phyloP scores from a whole-genome alignment of 768 basidiomycete species.

The Rhizopogon sp. region DNA sequence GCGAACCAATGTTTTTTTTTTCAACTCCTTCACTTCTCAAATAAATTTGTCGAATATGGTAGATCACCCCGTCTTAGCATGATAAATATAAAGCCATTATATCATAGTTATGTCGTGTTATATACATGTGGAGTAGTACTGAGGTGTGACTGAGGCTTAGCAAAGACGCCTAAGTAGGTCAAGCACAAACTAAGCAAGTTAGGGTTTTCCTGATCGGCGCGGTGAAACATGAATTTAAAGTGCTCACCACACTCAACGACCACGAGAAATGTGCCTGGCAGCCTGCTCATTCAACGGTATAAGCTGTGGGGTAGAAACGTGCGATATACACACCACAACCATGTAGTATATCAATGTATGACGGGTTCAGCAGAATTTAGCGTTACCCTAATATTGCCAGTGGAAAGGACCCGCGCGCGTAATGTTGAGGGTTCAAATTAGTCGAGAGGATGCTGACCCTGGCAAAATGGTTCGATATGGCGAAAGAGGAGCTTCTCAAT shows the following conservation, averaged over 20 bases:
- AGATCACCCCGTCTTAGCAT: too few relatives aligned
- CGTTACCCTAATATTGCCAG: too few relatives aligned
- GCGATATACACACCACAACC: slow-evolving; percentile 29
- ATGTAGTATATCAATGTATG: slow-evolving; percentile 41
- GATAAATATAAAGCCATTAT: too few relatives aligned
- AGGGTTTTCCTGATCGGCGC: neutral
- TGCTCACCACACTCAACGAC: neutral
- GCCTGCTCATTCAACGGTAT: neutral
- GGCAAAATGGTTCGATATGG: slow-evolving; percentile 70
- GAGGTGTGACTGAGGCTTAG: too few relatives aligned
- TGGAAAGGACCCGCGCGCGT: too few relatives aligned
- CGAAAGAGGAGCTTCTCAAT: slow-evolving; percentile 55
- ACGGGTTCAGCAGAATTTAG: slow-evolving; percentile 8
- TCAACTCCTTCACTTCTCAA: too few relatives aligned
- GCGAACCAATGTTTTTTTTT: too few relatives aligned
- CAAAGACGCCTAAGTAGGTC: too few relatives aligned
- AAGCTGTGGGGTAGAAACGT: neutral
- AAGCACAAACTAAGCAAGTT: neutral
- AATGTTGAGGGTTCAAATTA: slow-evolving; percentile 55
- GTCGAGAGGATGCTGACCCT: slow-evolving; percentile 53
- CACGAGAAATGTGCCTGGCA: neutral
- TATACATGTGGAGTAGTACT: too few relatives aligned
- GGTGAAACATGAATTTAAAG: neutral
- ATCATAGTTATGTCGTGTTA: too few relatives aligned
- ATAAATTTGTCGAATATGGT: too few relatives aligned